Evolutionary conservation across 257 asterid species (phyloP).

Genomic region (Solanum etuberosum): DNA sequence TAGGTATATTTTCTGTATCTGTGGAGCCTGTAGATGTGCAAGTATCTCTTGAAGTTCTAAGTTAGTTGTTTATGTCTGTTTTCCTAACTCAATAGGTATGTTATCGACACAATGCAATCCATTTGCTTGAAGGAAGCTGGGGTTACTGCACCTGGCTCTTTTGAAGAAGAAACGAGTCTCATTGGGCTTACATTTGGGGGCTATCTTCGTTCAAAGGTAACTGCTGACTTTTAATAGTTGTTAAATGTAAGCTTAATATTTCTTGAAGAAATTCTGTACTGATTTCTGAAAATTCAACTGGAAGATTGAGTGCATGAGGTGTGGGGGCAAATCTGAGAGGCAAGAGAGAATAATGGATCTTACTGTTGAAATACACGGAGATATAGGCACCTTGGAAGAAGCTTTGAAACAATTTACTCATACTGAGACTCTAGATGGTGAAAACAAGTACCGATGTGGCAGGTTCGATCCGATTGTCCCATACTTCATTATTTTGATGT

Average conservation of each 20-base stretch:
- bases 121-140: slow-evolving; percentile 55
- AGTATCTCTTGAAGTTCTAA: not conserved
- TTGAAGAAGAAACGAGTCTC: slow-evolving; percentile 59
- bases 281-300: not conserved
- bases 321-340: slow-evolving; percentile 58
- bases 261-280: not conserved
- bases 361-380: slow-evolving; percentile 79
- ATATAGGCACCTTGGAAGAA: slow-evolving; percentile 62
- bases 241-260: not conserved
- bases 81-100: slow-evolving; percentile 28
- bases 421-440: slow-evolving; percentile 76
- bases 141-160: slow-evolving; percentile 25
- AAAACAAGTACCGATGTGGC: slow-evolving; percentile 71
- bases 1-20: slow-evolving; percentile 33
- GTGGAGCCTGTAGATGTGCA: not conserved
- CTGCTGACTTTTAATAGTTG: slow-evolving; percentile 1
- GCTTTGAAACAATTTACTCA: slow-evolving; percentile 59
- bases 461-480: slow-evolving; percentile 29
- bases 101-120: slow-evolving; percentile 67
- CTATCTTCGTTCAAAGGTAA: slow-evolving; percentile 75
- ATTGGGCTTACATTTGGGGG: slow-evolving; percentile 86
- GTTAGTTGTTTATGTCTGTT: not conserved
- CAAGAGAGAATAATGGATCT: slow-evolving; percentile 85
- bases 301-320: slow-evolving; percentile 80
- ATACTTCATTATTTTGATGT: not conserved